Evolutionary conservation across 108 stramenopile species (phyloP), one percentile per base, ranked within the genome.

Genomic region (Bacterosira constricta): DNA sequence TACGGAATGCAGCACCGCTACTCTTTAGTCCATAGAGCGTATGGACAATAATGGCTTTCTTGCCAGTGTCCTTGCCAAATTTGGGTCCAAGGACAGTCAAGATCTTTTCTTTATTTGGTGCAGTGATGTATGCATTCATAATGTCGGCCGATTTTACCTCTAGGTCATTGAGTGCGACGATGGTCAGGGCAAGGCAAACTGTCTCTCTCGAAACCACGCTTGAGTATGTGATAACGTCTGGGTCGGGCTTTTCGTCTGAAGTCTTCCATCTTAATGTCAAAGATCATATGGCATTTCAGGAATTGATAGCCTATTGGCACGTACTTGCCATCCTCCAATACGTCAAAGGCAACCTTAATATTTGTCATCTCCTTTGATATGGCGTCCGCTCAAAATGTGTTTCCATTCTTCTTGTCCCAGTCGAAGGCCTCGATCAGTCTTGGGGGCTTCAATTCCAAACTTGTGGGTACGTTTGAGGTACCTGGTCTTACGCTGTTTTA

Each of bases 351-450:
- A 4, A 77, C 60, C 18, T 69, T 20, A 9, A 79, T 51, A 23
- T 80, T 83, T 6, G 46, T 75, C 80, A 85, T 77, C 52, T 86
- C 82, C 32, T 83, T 81, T 11, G 44, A 34, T 10, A 84, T 82
- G 41, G 77, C 64, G 12, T 82, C 70, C 6, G 18, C 21, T 83
- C 86, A 86, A 1, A 69, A 46, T n/a, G 55, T 72, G 54, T 72
- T 73, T 7, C 82, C 81, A 31, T 63, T 77, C 31, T 57, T 26
- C 21, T 23, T 50, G 57, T 86, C 81, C 15, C 83, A 55, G 18
- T 50, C 59, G 2, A 61, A 10, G 9, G 82, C 85, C 44, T 83
- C 79, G 4, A 60, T 63, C 10, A 82, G 52, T 47, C 12, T 26
- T 65, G 6, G 84, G 84, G 5, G 75, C 53, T 13, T 54, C 31